Conservation (phyloP, 257 asterid species). For the Nicotiana attenuata region DNA sequence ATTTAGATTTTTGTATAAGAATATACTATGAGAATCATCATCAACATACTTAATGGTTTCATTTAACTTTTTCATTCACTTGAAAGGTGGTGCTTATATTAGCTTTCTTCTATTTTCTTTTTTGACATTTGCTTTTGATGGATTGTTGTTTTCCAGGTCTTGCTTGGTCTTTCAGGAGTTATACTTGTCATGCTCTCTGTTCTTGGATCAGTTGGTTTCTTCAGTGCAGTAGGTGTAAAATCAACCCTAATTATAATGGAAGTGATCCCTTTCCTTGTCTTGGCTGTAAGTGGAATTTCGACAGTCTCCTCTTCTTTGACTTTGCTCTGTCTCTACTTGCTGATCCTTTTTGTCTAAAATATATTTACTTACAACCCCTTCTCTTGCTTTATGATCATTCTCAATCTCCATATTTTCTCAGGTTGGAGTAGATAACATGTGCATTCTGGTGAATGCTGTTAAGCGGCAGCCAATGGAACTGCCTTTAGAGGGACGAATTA, state of each 20-base stretch:
- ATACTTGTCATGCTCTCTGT: constrained; percentile 95
- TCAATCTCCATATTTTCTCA: constrained; percentile 25
- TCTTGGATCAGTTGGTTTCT: constrained; percentile 96
- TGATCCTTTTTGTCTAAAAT: not conserved
- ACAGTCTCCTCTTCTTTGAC: constrained; percentile 8
- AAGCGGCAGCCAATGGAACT: constrained; percentile 87
- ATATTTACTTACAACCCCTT: not conserved
- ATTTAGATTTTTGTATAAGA: not conserved
- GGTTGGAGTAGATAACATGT: constrained; percentile 99
- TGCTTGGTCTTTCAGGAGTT: constrained; percentile 95
- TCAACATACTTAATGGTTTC: not conserved
- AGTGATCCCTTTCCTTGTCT: constrained; percentile 99
- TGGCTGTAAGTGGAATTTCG: constrained; percentile 68
- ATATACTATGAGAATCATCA: not conserved
- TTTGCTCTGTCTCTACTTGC: not conserved
- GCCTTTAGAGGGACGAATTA: constrained; percentile 91
- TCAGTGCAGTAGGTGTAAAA: constrained; percentile 92
- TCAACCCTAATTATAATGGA: constrained; percentile 98
- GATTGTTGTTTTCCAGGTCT: constrained; percentile 48
- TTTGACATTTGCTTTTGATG: constrained; percentile 8
- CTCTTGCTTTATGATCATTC: not conserved
- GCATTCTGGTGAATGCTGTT: constrained; percentile 96
- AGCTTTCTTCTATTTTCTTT: not conserved
- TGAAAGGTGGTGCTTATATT: not conserved
- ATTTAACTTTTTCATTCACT: not conserved